Conservation (phyloP, 768 basidiomycete genomes). For the Roridomyces roridus region DNA sequence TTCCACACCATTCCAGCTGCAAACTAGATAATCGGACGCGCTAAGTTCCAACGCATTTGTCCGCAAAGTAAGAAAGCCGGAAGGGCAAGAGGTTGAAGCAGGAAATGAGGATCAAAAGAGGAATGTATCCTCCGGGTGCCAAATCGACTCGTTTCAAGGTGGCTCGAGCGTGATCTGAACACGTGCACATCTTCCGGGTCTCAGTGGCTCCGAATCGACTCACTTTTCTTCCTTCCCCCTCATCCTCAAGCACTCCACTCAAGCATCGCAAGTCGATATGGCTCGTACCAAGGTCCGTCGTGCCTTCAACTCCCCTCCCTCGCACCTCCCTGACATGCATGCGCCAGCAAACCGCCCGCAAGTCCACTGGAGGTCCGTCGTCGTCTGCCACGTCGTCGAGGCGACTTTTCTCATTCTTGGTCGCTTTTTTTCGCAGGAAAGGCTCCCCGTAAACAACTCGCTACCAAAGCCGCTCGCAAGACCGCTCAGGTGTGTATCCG, state of each 20-base stretch:
- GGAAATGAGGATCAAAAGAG: slow-evolving; percentile 13
- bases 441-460: slow-evolving; percentile 93
- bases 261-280: slow-evolving; percentile 50
- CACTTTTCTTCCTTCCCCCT: slow-evolving; percentile 17
- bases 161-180: slow-evolving; percentile 55
- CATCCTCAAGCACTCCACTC: slow-evolving; percentile 20
- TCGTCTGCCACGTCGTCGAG: slow-evolving; percentile 15
- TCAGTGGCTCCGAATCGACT: slow-evolving; percentile 27
- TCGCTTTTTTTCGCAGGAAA: slow-evolving; percentile 59
- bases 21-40: no score
- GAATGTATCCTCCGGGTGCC: slow-evolving; percentile 23
- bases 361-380: slow-evolving; percentile 90
- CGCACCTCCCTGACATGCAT: slow-evolving; percentile 33
- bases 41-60: no score
- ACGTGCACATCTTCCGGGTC: slow-evolving; percentile 54
- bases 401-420: slow-evolving; percentile 28
- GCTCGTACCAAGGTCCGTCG: slow-evolving; percentile 83
- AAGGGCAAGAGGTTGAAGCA: not conserved
- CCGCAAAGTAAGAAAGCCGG: not conserved
- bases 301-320: slow-evolving; percentile 13
- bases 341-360: slow-evolving; percentile 94
- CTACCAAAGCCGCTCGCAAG: slow-evolving; percentile 95
- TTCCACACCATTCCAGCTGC: no score
- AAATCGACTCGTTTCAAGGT: slow-evolving; percentile 30
- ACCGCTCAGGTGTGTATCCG: slow-evolving; percentile 67